Base-by-base conservation (phyloP, 2,329 filamentous ascomycete species). In the Penicillium sp. region DNA sequence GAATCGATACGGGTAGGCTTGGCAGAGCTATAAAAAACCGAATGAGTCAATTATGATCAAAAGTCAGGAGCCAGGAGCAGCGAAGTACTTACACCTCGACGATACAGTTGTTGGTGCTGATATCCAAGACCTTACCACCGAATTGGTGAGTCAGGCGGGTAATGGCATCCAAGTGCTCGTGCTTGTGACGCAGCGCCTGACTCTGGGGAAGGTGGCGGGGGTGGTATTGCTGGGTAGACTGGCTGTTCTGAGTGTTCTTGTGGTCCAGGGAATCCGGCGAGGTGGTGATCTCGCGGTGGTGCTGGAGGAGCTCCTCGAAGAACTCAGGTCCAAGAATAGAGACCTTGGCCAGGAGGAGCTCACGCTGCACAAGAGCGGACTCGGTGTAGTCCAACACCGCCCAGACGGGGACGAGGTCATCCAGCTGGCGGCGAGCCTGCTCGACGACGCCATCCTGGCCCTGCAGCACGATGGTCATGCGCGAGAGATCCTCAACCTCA, bases 121-220 rank as follows among this genome's bases (percentile, higher is more conserved):
- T 97, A 72, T 99, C 93, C 63, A 99, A 74, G 22, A 99, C 88
- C 77, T 99, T 99, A 57, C 93, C 93, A 49, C 91, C 91, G 64
- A 99, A 99, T 67, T 99, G 93, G 75, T 99, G 93, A 14, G 92
- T 86, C 68, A 99, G 84, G 73, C 95, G 93, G 49, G 93, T 99
- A 65, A 99, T 95, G 49, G 88, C 90, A 76, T 92, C 89, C 61
- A 99, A 75, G 77, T 99, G 93, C 77, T 97, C 89, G 70, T 97
- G 91, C 79, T 99, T 99, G 74, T 96, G 88, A 67, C 93, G 83
- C 65, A 99, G 76, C 13, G 92, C 93, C 76, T 99, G 86, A 64
- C 88, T 95, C 48, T 85, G 81, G 41, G 88, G 87, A 59, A 99
- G 77, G 63, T 88, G 88, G 71, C 85, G 88, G 2, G 93, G 93